These are phyloP conservation scores for Biscogniauxia mediterranea DNA, from an alignment of 2,329 filamentous ascomycete species.

Conservation along the genomic window DNA sequence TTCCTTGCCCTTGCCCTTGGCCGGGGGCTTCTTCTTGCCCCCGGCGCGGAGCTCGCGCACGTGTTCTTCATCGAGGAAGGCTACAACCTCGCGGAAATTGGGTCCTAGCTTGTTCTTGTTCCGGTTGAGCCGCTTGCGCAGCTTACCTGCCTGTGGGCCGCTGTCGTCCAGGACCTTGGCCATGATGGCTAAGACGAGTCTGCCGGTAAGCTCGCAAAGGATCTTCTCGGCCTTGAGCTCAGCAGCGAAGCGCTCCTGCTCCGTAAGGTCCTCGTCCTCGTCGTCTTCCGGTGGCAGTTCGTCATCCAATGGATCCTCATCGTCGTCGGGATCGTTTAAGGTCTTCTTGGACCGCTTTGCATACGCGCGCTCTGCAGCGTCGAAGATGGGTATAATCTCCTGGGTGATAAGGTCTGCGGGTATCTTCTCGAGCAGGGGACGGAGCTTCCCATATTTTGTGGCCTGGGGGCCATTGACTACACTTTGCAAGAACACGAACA, in stretches of 20 bases:
- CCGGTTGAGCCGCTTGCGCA: slow-evolving; percentile 69
- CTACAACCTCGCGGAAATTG: slow-evolving; percentile 82
- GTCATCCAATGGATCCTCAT: slow-evolving; percentile 70
- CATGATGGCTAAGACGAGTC: slow-evolving; percentile 77
- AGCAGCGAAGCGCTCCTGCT: slow-evolving; percentile 59
- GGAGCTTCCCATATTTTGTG: slow-evolving; percentile 52
- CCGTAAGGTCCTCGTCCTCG: slow-evolving; percentile 51
- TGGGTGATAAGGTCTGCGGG: slow-evolving; percentile 57
- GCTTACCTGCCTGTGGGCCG: slow-evolving; percentile 57
- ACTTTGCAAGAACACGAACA: slow-evolving; percentile 71
- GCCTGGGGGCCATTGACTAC: slow-evolving; percentile 45
- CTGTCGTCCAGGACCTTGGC: slow-evolving; percentile 70
- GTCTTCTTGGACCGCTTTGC: slow-evolving; percentile 66
- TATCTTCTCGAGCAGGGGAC: slow-evolving; percentile 67
- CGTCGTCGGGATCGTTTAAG: slow-evolving; percentile 64
- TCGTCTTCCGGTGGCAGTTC: slow-evolving; percentile 61
- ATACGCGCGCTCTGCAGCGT: slow-evolving; percentile 71
- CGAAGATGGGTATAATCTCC: slow-evolving; percentile 74
- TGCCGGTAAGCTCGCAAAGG: slow-evolving; percentile 81
- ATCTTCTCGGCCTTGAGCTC: slow-evolving; percentile 78
- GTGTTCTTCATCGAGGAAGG: slow-evolving; percentile 72
- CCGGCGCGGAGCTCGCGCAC: slow-evolving; percentile 44
- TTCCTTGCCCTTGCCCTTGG: slow-evolving; percentile 43
- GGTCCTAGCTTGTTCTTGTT: slow-evolving; percentile 79
- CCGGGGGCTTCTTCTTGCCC: slow-evolving; percentile 40